Evolutionary conservation across 495 filamentous ascomycete genomes (phyloP).

Genomic region (Daldinia bambusicola): DNA sequence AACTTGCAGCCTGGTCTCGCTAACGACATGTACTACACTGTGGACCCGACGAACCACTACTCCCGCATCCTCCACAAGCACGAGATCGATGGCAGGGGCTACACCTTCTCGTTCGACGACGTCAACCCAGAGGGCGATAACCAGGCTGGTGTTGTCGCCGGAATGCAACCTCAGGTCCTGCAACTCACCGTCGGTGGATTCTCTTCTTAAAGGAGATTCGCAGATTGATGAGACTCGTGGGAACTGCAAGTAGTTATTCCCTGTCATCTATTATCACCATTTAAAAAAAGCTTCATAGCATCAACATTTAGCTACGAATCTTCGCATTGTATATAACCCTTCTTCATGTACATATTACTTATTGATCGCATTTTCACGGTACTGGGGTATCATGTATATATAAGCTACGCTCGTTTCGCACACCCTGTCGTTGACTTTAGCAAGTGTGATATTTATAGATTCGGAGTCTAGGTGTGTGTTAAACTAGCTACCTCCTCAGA

Average conservation of each 20-base stretch:
- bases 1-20: conserved; percentile 51
- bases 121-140: conserved; percentile 55
- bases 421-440: neutral
- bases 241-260: neutral
- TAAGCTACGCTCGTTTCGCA: conserved; percentile 26
- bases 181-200: conserved; percentile 35
- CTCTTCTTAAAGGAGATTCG: conserved; percentile 11
- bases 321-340: conserved; percentile 33
- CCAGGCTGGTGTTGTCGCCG: conserved; percentile 50
- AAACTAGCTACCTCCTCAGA: too few relatives aligned
- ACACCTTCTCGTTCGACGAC: conserved; percentile 63
- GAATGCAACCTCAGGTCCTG: conserved; percentile 22
- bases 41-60: conserved; percentile 55
- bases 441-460: neutral
- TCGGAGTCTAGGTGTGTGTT: neutral
- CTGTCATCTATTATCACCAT: neutral
- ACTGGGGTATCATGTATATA: conserved; percentile 33
- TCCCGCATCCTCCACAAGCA: conserved; percentile 56
- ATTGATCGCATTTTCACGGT: conserved; percentile 29
- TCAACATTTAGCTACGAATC: conserved; percentile 12
- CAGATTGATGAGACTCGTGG: neutral
- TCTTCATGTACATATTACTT: conserved; percentile 32
- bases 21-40: conserved; percentile 48
- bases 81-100: conserved; percentile 55
- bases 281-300: conserved; percentile 1